These are phyloP conservation scores for Alternaria gaisen DNA, from an alignment of 2,329 filamentous ascomycete species.

Conservation along the genomic window DNA sequence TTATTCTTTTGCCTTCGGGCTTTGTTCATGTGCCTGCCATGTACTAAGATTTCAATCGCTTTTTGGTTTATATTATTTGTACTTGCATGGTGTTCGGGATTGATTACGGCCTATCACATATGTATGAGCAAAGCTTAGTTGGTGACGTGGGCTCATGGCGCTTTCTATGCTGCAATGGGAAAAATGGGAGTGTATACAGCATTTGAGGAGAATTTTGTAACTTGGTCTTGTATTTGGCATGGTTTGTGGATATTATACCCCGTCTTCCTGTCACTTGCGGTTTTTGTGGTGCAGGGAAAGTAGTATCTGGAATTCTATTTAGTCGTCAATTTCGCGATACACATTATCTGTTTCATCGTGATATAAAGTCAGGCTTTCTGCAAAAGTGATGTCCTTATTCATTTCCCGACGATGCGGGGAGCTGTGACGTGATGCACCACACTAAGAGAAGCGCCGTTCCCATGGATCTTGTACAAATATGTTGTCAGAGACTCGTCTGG, in stretches of 20 bases:
- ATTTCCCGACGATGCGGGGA: neutral
- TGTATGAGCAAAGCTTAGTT: slow-evolving; percentile 3
- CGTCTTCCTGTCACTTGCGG: slow-evolving; percentile 8
- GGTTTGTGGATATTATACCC: slow-evolving; percentile 16
- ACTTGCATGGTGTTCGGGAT: slow-evolving; percentile 1
- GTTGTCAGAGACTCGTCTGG: slow-evolving; percentile 1
- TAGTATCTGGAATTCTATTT: slow-evolving; percentile 4
- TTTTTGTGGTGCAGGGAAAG: neutral
- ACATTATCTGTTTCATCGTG: neutral
- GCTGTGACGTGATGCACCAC: neutral
- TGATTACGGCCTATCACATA: slow-evolving; percentile 1
- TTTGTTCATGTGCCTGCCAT: slow-evolving; percentile 5
- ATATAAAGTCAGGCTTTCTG: neutral
- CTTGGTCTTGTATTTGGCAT: slow-evolving; percentile 6
- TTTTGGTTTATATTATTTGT: neutral
- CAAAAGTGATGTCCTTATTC: neutral
- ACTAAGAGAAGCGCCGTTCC: neutral
- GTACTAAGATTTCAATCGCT: slow-evolving; percentile 6
- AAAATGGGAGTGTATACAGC: neutral
- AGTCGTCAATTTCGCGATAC: neutral
- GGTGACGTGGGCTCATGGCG: neutral
- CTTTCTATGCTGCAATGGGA: slow-evolving; percentile 1
- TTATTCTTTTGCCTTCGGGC: slow-evolving; percentile 1
- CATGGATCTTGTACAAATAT: neutral
- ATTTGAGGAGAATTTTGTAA: neutral